Conservation (phyloP, 2,329 filamentous ascomycete species). For the Talaromyces atroroseus region DNA sequence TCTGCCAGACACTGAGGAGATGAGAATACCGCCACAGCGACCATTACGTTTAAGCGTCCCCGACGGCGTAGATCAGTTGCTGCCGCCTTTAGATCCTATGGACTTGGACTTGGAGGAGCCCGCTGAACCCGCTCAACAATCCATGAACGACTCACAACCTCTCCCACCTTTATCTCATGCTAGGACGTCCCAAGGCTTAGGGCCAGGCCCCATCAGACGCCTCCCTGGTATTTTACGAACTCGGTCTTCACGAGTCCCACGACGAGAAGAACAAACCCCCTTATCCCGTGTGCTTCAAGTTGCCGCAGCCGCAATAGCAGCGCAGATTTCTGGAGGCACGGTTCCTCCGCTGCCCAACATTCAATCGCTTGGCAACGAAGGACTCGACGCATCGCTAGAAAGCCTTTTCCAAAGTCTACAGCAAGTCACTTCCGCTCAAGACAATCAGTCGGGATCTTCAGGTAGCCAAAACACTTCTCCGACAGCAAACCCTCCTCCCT, state of each 20-base stretch:
- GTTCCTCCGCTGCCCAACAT: slow-evolving; percentile 52
- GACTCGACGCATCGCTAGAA: slow-evolving; percentile 58
- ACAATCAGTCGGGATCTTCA: slow-evolving; percentile 34
- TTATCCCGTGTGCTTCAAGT: slow-evolving; percentile 58
- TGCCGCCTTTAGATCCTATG: slow-evolving; percentile 33
- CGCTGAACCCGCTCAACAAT: slow-evolving; percentile 39
- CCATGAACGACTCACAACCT: slow-evolving; percentile 21
- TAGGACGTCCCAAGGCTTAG: slow-evolving; percentile 26
- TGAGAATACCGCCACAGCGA: slow-evolving; percentile 24
- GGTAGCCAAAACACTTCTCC: slow-evolving; percentile 30
- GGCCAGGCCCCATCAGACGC: slow-evolving; percentile 30
- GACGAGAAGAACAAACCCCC: slow-evolving; percentile 57
- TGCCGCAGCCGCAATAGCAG: slow-evolving; percentile 59
- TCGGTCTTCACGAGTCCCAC: slow-evolving; percentile 48
- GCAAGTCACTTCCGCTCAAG: slow-evolving; percentile 54
- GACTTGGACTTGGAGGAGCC: slow-evolving; percentile 39
- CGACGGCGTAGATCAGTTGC: slow-evolving; percentile 29
- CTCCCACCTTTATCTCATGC: slow-evolving; percentile 2
- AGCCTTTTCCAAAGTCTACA: slow-evolving; percentile 59
- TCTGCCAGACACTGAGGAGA: slow-evolving; percentile 19
- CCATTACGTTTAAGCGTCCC: slow-evolving; percentile 25
- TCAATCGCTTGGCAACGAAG: slow-evolving; percentile 49
- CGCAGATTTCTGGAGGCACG: slow-evolving; percentile 58
- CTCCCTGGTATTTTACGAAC: slow-evolving; percentile 44
- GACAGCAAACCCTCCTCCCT: slow-evolving; percentile 47